A percentile compares a stretch with the other conserved stretches of the same genome.
Evolutionary conservation across 805 yeast genomes (phyloP).

Genomic region (Ogataea angusta): DNA sequence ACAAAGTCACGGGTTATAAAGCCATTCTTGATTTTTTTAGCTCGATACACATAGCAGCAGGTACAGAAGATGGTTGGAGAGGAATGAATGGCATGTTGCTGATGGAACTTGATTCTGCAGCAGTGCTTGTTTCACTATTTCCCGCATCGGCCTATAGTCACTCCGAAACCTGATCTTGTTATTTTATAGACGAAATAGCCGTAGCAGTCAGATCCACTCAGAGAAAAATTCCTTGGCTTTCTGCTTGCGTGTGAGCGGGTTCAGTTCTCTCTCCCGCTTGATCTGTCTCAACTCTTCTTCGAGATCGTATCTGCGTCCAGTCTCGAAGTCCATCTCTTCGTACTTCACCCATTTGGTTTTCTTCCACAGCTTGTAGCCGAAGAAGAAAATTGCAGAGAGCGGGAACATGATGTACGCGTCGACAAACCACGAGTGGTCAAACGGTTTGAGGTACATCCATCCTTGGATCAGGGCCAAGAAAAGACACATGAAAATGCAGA

Average conservation of each 20-base stretch:
- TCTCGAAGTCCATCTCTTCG: slow-evolving; percentile 45
- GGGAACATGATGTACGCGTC: slow-evolving; percentile 65
- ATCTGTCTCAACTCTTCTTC: slow-evolving; percentile 4
- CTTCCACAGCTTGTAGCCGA: slow-evolving; percentile 29
- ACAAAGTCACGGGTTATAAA: background rate
- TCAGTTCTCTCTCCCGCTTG: background rate
- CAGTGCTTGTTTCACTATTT: too few relatives aligned
- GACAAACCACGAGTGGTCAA: slow-evolving; percentile 48
- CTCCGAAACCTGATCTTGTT: too few relatives aligned
- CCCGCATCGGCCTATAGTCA: too few relatives aligned
- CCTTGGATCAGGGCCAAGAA: slow-evolving; percentile 63
- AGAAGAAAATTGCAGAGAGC: slow-evolving; percentile 40
- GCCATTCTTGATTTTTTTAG: background rate
- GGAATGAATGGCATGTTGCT: too few relatives aligned
- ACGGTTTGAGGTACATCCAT: slow-evolving; percentile 59
- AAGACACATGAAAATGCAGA: slow-evolving; percentile 47
- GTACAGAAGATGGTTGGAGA: too few relatives aligned
- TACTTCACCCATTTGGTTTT: slow-evolving; percentile 18
- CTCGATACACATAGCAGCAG: too few relatives aligned
- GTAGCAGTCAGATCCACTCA: slow-evolving; percentile 1
- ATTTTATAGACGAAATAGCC: too few relatives aligned
- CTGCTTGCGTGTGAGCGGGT: slow-evolving; percentile 1
- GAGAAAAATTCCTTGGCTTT: background rate
- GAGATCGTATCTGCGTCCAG: slow-evolving; percentile 41
- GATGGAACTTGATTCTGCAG: too few relatives aligned